These are phyloP conservation scores for Taiwanofungus camphoratus DNA, from an alignment of 1,284 basidiomycete species.

Conservation along the genomic window DNA sequence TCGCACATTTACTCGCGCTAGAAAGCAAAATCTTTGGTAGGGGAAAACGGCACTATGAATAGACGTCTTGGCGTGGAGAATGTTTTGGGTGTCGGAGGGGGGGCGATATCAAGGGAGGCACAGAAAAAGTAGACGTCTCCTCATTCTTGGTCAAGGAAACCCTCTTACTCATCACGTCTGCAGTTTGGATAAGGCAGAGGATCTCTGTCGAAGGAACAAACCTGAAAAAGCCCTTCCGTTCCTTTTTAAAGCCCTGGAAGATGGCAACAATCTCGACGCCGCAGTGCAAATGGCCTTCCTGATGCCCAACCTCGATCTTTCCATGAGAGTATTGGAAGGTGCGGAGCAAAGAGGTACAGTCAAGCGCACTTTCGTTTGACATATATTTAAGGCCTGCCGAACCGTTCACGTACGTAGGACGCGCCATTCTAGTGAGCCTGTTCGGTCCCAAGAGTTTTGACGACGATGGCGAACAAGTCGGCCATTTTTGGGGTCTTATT, in stretches of 20 bases:
- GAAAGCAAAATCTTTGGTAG: too few relatives aligned
- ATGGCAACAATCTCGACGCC: constrained; percentile 26
- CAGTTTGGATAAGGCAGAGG: constrained; percentile 25
- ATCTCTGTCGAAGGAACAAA: constrained; percentile 22
- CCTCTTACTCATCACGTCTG: not conserved
- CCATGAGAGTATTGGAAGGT: constrained; percentile 18
- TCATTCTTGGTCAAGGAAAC: not conserved
- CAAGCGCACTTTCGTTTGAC: too few relatives aligned
- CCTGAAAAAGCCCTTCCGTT: constrained; percentile 24
- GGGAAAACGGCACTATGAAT: constrained; percentile 14
- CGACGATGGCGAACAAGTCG: constrained; percentile 28
- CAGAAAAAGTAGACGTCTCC: constrained; percentile 20
- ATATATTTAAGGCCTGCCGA: not conserved
- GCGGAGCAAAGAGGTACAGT: constrained; percentile 8
- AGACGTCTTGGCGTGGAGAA: constrained; percentile 20
- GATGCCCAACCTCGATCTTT: constrained; percentile 17
- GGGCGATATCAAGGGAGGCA: constrained; percentile 21
- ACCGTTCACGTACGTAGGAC: constrained; percentile 20
- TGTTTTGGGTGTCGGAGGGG: constrained; percentile 20
- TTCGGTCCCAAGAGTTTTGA: constrained; percentile 34
- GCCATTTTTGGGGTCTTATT: constrained; percentile 33
- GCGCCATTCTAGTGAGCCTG: constrained; percentile 22
- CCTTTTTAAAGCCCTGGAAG: constrained; percentile 25
- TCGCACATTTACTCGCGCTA: too few relatives aligned
- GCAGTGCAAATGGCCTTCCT: constrained; percentile 24